phyloP scores from a whole-genome alignment of 305 asterid genomes.

The Stenogyne calaminthoides region DNA sequence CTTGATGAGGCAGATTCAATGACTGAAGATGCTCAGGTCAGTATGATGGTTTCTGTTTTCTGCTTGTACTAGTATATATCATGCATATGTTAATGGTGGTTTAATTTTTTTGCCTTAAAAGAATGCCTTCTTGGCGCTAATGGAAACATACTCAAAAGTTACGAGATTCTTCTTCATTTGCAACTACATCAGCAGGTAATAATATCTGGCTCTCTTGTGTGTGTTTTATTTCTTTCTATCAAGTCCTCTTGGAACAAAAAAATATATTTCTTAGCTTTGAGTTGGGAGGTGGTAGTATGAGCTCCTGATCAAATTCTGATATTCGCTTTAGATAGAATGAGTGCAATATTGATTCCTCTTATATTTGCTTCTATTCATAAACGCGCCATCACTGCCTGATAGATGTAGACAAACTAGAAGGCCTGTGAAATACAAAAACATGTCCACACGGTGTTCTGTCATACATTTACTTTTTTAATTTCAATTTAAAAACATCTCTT shows the following conservation, averaged over 20 bases:
- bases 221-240: background rate
- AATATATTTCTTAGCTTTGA: background rate
- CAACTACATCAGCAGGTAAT: conserved; percentile 97
- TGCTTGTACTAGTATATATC: conserved; percentile 13
- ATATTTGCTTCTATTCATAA: background rate
- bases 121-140: conserved; percentile 96
- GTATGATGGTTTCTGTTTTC: conserved; percentile 30
- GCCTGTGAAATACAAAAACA: background rate
- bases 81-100: background rate
- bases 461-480: background rate
- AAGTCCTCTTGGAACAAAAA: background rate
- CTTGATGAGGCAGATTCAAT: conserved; percentile 99
- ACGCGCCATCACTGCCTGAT: background rate
- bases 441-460: background rate
- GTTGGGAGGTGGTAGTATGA: conserved; percentile 5
- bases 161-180: conserved; percentile 98
- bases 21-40: conserved; percentile 98
- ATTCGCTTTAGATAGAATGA: background rate
- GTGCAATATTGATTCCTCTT: background rate
- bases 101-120: conserved; percentile 38
- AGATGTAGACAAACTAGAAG: background rate
- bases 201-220: background rate
- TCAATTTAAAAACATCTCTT: background rate
- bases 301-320: background rate
- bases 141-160: conserved; percentile 96